A percentile compares a stretch with the other conserved stretches of the same genome.
Evolutionary conservation across 495 filamentous ascomycete genomes (phyloP).

Genomic region (Eremomyces bilateralis): DNA sequence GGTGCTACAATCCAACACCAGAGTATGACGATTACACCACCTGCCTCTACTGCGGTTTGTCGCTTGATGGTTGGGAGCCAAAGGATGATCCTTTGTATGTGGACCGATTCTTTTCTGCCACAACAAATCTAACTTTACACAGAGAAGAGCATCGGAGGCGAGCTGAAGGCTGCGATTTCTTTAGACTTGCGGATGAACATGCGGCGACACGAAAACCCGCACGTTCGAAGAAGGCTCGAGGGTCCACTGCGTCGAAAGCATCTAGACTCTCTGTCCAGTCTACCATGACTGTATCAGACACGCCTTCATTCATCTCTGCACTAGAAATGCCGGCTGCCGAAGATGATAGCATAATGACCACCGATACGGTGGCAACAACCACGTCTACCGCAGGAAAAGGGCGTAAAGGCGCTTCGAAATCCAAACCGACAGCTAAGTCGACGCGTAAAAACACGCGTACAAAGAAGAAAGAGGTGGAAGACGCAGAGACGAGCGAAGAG

Average conservation of each 20-base stretch:
- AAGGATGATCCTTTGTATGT: conserved; percentile 68
- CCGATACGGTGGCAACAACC: conserved; percentile 30
- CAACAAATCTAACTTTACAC: conserved; percentile 13
- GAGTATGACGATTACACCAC: conserved; percentile 68
- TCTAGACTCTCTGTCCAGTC: conserved; percentile 18
- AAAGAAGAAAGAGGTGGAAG: conserved; percentile 2
- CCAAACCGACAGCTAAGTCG: conserved; percentile 9
- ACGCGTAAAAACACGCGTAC: conserved; percentile 9
- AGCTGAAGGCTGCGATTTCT: conserved; percentile 64
- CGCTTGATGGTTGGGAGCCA: conserved; percentile 79
- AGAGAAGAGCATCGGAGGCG: conserved; percentile 76
- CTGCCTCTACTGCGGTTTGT: conserved; percentile 71
- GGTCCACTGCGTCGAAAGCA: conserved; percentile 11
- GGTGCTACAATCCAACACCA: conserved; percentile 69
- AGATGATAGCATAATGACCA: conserved; percentile 48
- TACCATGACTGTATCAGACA: background rate
- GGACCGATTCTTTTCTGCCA: background rate
- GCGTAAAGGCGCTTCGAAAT: conserved; percentile 10
- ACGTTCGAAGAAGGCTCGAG: conserved; percentile 5
- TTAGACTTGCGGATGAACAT: conserved; percentile 29
- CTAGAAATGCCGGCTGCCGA: conserved; percentile 25
- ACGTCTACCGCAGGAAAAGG: conserved; percentile 28
- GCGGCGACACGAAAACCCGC: conserved; percentile 12
- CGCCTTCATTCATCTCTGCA: conserved; percentile 29
- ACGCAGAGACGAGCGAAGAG: too few relatives aligned